Conservation (phyloP, 2,329 filamentous ascomycete species). For the Venturia nashicola region DNA sequence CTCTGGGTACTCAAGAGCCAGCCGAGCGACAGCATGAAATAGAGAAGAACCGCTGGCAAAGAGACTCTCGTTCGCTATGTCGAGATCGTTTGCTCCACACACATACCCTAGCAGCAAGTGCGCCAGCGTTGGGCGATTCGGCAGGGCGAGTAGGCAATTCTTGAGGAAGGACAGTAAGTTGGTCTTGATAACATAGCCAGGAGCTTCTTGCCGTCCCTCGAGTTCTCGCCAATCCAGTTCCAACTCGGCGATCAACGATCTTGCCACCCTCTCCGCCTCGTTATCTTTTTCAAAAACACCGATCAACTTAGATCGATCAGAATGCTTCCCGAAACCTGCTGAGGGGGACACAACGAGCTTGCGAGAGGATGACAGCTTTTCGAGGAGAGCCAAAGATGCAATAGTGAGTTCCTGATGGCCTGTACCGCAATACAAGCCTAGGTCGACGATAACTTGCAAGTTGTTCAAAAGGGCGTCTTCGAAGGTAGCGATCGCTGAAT, state of each 20-base stretch:
- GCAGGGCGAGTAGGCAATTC: slow-evolving; percentile 61
- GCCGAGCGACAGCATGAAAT: slow-evolving; percentile 67
- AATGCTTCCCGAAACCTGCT: slow-evolving; percentile 47
- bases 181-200: slow-evolving; percentile 70
- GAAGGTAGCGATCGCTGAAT: slow-evolving; percentile 71
- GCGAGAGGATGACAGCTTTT: slow-evolving; percentile 73
- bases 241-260: slow-evolving; percentile 59
- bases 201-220: slow-evolving; percentile 55
- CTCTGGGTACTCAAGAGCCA: slow-evolving; percentile 59
- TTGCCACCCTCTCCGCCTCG: slow-evolving; percentile 67
- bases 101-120: slow-evolving; percentile 83
- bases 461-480: slow-evolving; percentile 83
- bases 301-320: slow-evolving; percentile 70
- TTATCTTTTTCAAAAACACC: slow-evolving; percentile 76
- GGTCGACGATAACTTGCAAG: slow-evolving; percentile 63
- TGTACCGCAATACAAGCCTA: slow-evolving; percentile 78
- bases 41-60: slow-evolving; percentile 64
- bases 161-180: slow-evolving; percentile 79
- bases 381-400: slow-evolving; percentile 67
- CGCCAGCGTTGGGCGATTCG: slow-evolving; percentile 72
- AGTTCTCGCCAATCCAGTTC: slow-evolving; percentile 54
- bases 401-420: slow-evolving; percentile 71
- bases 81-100: slow-evolving; percentile 55
- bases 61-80: slow-evolving; percentile 53
- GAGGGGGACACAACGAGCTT: slow-evolving; percentile 64